Evolutionary conservation across 257 asterid genomes (phyloP), one percentile per base, ranked within the genome.

Genomic region (Nyctanthes arbortristis): DNA sequence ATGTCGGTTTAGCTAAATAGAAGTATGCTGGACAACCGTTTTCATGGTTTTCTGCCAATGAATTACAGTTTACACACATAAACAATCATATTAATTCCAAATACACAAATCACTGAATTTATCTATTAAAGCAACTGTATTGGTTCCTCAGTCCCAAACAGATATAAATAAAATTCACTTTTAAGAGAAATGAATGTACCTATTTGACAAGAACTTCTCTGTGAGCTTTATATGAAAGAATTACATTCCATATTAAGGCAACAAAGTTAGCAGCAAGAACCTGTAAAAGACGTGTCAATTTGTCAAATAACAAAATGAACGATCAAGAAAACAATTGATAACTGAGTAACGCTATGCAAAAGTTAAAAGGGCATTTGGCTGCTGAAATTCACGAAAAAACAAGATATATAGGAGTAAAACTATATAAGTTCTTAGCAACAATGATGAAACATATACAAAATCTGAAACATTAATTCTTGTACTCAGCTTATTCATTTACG

Each of bases 171-270:
- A 49, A 49, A 4, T 22, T 27, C 20, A 49, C 29, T 8, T 20
- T 34, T n/a, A 63, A 22, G 64, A 54, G 63, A 54, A 34, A 22
- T 24, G 69, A 69, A 45, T 12, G 65, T 77, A 82, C 88, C 93
- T 89, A 88, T 82, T 85, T 84, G 18, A 75, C 81, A 36, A 83
- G 45, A 75, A 89, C 87, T 74, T 86, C 88, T 81, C 84, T 88
- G 83, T 92, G 96, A 69, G 96, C 96, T 84, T 92, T 89, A 73
- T 89, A 89, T 7, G 96, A 92, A 59, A 92, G 88, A 68, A 89
- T 89, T 47, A 89, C 92, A 25, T 92, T 92, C 97, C 97, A 92
- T 63, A 84, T 45, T 54, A 92, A 65, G 61, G 97, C 79, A 5
- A 92, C 77, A 67, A 85, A 84, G 78, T 92, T 92, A 39, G 96